Percentiles rank a stretch among this genome's conserved stretches.
These are phyloP conservation scores for Anthracocystis walkeri DNA, from an alignment of 1,284 basidiomycete species.

Conservation along the genomic window DNA sequence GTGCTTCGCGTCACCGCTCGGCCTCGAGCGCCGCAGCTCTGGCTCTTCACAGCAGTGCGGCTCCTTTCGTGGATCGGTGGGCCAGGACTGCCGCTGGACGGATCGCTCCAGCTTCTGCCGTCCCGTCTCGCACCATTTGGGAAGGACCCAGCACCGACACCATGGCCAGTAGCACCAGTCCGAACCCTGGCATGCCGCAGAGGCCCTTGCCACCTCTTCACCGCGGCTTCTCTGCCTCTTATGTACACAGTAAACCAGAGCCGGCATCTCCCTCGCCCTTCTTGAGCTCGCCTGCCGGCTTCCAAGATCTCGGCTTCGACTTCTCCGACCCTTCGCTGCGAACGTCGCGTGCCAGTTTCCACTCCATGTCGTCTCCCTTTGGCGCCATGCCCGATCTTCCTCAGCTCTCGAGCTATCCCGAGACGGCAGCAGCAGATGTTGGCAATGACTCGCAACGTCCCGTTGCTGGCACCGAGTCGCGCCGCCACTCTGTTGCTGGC, in stretches of 20 bases:
- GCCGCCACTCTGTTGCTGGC: slow-evolving; percentile 56
- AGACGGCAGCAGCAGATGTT: not conserved
- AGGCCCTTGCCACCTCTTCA: slow-evolving; percentile 29
- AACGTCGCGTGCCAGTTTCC: slow-evolving; percentile 19
- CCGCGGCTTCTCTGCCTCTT: slow-evolving; percentile 40
- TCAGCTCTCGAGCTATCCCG: slow-evolving; percentile 33
- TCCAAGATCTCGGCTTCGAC: slow-evolving; percentile 32
- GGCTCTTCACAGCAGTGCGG: slow-evolving; percentile 35
- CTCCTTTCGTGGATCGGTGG: slow-evolving; percentile 35
- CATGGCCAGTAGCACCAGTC: slow-evolving; percentile 2
- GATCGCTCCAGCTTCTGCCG: slow-evolving; percentile 16
- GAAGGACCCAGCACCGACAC: slow-evolving; percentile 22
- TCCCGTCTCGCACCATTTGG: slow-evolving; percentile 34
- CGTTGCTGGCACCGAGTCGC: slow-evolving; percentile 46
- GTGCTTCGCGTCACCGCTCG: slow-evolving; percentile 47
- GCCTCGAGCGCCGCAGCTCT: slow-evolving; percentile 59
- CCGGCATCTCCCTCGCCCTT: slow-evolving; percentile 31
- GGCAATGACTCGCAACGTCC: slow-evolving; percentile 7
- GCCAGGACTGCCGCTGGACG: slow-evolving; percentile 35
- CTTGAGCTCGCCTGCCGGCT: slow-evolving; percentile 40
- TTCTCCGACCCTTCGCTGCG: slow-evolving; percentile 25
- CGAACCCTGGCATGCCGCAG: slow-evolving; percentile 18
- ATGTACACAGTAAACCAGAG: slow-evolving; percentile 32
- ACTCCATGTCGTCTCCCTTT: slow-evolving; percentile 33
- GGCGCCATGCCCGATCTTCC: slow-evolving; percentile 28